Conservation (phyloP, 2,329 filamentous ascomycete genomes). For the Mycosphaerella sp. region DNA sequence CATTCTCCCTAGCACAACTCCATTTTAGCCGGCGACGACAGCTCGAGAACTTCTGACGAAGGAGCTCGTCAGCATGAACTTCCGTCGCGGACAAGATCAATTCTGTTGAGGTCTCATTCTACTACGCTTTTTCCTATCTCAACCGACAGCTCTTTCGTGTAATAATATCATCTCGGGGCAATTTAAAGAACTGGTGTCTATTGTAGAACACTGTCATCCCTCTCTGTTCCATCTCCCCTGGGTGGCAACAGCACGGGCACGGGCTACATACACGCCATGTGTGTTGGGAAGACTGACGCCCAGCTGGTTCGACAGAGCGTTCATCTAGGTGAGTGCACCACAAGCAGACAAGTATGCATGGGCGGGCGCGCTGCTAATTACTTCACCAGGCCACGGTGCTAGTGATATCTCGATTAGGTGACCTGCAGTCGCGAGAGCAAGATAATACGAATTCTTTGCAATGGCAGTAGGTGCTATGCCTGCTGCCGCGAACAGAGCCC, state of each 20-base stretch:
- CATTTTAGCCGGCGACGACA: slow-evolving; percentile 9
- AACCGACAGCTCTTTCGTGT: slow-evolving; percentile 12
- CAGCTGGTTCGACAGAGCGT: slow-evolving; percentile 28
- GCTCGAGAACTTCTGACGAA: slow-evolving; percentile 5
- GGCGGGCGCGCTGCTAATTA: slow-evolving; percentile 8
- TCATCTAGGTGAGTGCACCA: slow-evolving; percentile 21
- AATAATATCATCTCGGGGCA: slow-evolving; percentile 13
- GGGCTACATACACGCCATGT: slow-evolving; percentile 25
- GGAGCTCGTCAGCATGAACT: slow-evolving; percentile 7
- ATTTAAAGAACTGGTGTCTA: slow-evolving; percentile 12
- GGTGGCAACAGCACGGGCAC: slow-evolving; percentile 14
- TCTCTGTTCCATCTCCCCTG: slow-evolving; percentile 18
- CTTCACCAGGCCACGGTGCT: slow-evolving; percentile 28
- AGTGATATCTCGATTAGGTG: slow-evolving; percentile 32
- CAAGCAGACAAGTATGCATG: slow-evolving; percentile 4
- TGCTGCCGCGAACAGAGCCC: slow-evolving; percentile 22
- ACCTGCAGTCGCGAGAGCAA: slow-evolving; percentile 21
- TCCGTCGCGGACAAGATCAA: slow-evolving; percentile 9
- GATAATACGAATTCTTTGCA: slow-evolving; percentile 5
- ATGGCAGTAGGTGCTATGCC: slow-evolving; percentile 16
- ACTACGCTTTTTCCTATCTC: slow-evolving; percentile 15
- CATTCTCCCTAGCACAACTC: slow-evolving; percentile 5
- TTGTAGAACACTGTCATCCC: slow-evolving; percentile 15
- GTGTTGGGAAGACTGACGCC: slow-evolving; percentile 24
- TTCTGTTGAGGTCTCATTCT: slow-evolving; percentile 7